Evolutionary conservation across 2,329 filamentous ascomycete species (phyloP), one percentile per base, ranked within the genome.

Genomic region (Dothistroma pini): DNA sequence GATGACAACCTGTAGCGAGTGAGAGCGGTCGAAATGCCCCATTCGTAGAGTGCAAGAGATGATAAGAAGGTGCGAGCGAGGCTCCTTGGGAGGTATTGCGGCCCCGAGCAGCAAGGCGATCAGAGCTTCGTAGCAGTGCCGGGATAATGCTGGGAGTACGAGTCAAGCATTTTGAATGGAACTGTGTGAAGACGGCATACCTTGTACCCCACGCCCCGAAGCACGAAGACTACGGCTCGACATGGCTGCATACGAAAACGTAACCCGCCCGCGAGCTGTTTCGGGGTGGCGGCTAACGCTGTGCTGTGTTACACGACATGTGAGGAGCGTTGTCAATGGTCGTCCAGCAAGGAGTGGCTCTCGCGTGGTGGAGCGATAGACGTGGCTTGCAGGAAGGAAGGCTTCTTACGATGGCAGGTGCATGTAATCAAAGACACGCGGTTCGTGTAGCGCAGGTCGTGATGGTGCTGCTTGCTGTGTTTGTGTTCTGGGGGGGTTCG

Each of bases 111-210:
- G 41, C 41, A 32, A 6, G 49, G 49, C 48, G 55, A 31, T 47
- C 31, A 34, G 16, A 48, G 35, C 16, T 21, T 50, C 34, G 44
- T 14, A 12, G 48, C 41, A 48, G 25, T 10, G 44, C 55, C 50
- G 55, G 55, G 55, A 57, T 50, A 21, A 57, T 57, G 55, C 55
- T 48, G 44, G 55, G 22, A 50, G 44, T 11, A 34, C 55, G 55
- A 57, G 55, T 49, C 44, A 49, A 57, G 55, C 10, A 56, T 41
- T 25, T 31, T 10, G 21, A n/a, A 31, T n/a, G 11, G 14, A 50
- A 11, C 8, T 9, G 22, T 49, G 41, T n/a, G 34, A 35, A 31
- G 34, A 50, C n/a, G 44, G 44, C 38, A 44, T n/a, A n/a, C n/a
- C n/a, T n/a, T n/a, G n/a, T n/a, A n/a, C 4, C 38, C 38, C 38